phyloP scores from a whole-genome alignment of 2,329 filamentous ascomycete genomes.

The Xylariaceae sp. region DNA sequence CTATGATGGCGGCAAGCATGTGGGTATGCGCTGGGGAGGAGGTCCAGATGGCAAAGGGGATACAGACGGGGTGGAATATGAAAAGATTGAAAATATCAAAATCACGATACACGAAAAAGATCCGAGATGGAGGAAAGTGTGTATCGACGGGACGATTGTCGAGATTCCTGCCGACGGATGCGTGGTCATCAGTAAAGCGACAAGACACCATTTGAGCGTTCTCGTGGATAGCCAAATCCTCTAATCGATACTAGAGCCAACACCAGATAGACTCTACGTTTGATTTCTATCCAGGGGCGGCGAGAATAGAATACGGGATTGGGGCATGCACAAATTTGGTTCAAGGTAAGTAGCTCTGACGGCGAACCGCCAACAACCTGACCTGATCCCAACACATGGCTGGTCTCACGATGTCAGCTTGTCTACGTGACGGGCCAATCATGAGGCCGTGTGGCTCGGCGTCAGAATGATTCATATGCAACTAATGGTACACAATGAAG shows the following conservation, averaged over 20 bases:
- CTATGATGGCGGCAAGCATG: slow-evolving; percentile 53
- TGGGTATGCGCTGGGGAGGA: slow-evolving; percentile 43
- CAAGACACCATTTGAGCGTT: slow-evolving; percentile 39
- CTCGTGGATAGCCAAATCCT: slow-evolving; percentile 33
- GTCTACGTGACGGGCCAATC: slow-evolving; percentile 18
- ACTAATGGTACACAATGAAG: neutral
- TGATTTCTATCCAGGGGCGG: too few relatives aligned
- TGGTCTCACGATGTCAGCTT: neutral
- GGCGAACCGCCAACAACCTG: neutral
- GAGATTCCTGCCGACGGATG: slow-evolving; percentile 64
- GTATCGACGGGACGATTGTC: slow-evolving; percentile 87
- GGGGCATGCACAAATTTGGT: neutral
- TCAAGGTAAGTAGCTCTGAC: neutral
- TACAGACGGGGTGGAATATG: slow-evolving; percentile 59
- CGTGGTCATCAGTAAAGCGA: slow-evolving; percentile 58
- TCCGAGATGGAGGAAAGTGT: slow-evolving; percentile 75
- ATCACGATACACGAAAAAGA: slow-evolving; percentile 65
- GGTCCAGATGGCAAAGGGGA: neutral
- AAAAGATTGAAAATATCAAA: slow-evolving; percentile 59
- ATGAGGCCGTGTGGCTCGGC: slow-evolving; percentile 5
- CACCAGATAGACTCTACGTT: too few relatives aligned
- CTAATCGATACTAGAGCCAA: neutral
- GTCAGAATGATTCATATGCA: slow-evolving; percentile 30
- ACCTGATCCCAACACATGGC: neutral
- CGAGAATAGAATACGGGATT: too few relatives aligned